phyloP scores from a whole-genome alignment of 148 eudicot species.

The Silene uniflora region DNA sequence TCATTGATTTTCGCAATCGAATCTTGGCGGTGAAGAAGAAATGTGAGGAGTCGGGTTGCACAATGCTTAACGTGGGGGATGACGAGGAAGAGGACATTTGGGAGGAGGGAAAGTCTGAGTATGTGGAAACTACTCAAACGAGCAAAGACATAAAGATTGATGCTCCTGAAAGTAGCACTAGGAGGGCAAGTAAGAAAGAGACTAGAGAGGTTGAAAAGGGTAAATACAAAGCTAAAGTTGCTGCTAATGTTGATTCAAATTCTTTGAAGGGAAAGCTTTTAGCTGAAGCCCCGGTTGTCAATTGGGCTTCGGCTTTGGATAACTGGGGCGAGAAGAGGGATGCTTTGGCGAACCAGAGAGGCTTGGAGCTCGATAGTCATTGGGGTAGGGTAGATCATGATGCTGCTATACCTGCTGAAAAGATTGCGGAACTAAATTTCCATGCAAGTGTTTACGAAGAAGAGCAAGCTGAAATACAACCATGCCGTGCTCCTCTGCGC shows the following conservation, averaged over 20 bases:
- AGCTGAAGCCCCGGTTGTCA: slow-evolving; percentile 78
- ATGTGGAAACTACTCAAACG: slow-evolving; percentile 28
- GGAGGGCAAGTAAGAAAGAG: slow-evolving; percentile 23
- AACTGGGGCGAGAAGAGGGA: slow-evolving; percentile 75
- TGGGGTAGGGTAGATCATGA: slow-evolving; percentile 92
- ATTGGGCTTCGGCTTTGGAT: slow-evolving; percentile 78
- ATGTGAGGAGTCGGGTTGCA: slow-evolving; percentile 82
- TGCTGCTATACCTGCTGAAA: slow-evolving; percentile 78
- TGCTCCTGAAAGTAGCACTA: slow-evolving; percentile 26
- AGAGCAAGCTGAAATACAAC: slow-evolving; percentile 60
- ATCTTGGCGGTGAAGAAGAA: slow-evolving; percentile 53
- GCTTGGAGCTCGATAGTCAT: slow-evolving; percentile 81
- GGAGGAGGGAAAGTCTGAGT: slow-evolving; percentile 72
- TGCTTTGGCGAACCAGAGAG: slow-evolving; percentile 81
- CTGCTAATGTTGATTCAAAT: slow-evolving; percentile 21
- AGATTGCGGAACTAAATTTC: slow-evolving; percentile 73
- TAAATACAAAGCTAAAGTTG: slow-evolving; percentile 16
- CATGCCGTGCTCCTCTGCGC: slow-evolving; percentile 74
- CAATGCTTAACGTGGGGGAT: slow-evolving; percentile 38
- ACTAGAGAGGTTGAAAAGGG: slow-evolving; percentile 18
- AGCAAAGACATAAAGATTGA: slow-evolving; percentile 27
- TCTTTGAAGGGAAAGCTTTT: slow-evolving; percentile 66
- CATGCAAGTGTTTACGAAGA: slow-evolving; percentile 71
- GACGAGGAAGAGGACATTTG: slow-evolving; percentile 74
- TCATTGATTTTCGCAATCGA: slow-evolving; percentile 67